Evolutionary conservation across 164 flowering plant species (phyloP).

Genomic region (Malania oleifera): DNA sequence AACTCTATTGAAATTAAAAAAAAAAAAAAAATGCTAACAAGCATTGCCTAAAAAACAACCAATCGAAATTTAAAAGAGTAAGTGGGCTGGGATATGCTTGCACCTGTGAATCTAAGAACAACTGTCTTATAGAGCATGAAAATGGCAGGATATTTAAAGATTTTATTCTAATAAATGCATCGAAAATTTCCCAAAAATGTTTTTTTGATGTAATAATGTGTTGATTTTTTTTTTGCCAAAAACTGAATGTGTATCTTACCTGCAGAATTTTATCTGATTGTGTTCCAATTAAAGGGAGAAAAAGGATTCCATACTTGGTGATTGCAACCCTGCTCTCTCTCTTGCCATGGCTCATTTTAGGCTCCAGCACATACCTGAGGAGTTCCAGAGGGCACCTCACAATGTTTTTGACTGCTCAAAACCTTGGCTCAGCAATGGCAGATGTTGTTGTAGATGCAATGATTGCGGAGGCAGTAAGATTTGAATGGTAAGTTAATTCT

Average conservation of each 20-base stretch:
- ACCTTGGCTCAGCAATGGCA: slow-evolving; percentile 90
- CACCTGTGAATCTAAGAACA: too few relatives aligned
- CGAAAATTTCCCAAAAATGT: too few relatives aligned
- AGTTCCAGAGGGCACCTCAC: slow-evolving; percentile 50
- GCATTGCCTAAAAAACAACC: too few relatives aligned
- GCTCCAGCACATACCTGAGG: slow-evolving; percentile 44
- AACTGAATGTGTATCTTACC: background rate
- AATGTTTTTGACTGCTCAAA: slow-evolving; percentile 68
- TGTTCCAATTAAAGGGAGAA: slow-evolving; percentile 80
- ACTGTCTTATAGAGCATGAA: background rate
- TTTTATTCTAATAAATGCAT: background rate
- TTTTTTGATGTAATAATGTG: background rate
- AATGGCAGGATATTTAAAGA: background rate
- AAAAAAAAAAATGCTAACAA: too few relatives aligned
- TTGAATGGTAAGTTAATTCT: slow-evolving; percentile 44
- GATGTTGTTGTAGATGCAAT: slow-evolving; percentile 97
- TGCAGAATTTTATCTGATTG: slow-evolving; percentile 89
- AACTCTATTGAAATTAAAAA: too few relatives aligned
- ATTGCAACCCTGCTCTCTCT: slow-evolving; percentile 71
- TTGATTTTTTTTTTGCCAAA: background rate
- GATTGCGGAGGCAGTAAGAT: slow-evolving; percentile 88
- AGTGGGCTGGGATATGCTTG: too few relatives aligned
- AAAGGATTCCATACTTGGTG: slow-evolving; percentile 71
- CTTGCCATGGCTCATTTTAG: slow-evolving; percentile 76
- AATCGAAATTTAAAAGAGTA: too few relatives aligned